Evolutionary conservation across 306 rosid species (phyloP).

Genomic region (cucumber (Cucumis sativus)): Cucumber_9930_V3 NC_026657.2:1899001-1899500

Average conservation of each 20-base stretch:
- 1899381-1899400: neutral
- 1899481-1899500: too few relatives aligned
- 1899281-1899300: neutral
- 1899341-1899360: neutral
- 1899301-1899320: conserved; percentile 19
- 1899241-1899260: conserved; percentile 67
- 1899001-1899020: conserved; percentile 13
- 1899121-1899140: conserved; percentile 28
- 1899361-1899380: neutral
- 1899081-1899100: conserved; percentile 12
- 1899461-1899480: too few relatives aligned
- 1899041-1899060: conserved; percentile 30
- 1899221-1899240: conserved; percentile 41
- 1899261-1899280: conserved; percentile 10
- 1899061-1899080: conserved; percentile 24
- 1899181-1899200: neutral
- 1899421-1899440: neutral
- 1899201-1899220: neutral
- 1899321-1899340: neutral
- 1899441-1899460: neutral
- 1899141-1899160: conserved; percentile 36
- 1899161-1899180: conserved; percentile 14
- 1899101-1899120: conserved; percentile 28
- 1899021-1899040: conserved; percentile 28
- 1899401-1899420: neutral